phyloP scores from a whole-genome alignment of 306 rosid genomes.

The Sphenostylis stenocarpa region DNA sequence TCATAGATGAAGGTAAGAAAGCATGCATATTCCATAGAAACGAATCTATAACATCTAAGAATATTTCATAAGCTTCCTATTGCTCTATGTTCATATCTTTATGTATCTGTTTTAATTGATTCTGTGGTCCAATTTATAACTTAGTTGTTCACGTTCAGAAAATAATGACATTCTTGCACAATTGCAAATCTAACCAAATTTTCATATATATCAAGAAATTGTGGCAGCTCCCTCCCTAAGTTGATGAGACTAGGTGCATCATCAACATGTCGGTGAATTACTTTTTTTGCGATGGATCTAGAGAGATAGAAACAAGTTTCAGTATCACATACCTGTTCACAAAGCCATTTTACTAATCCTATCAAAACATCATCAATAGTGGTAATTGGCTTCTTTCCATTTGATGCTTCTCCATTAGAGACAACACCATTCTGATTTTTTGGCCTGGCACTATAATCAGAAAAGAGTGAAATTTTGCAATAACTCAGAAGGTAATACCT shows the following conservation, averaged over 20 bases:
- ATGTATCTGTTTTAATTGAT: background rate
- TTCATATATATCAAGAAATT: background rate
- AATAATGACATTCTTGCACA: background rate
- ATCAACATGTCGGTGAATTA: background rate
- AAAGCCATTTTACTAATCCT: conserved; percentile 95
- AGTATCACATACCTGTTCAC: conserved; percentile 75
- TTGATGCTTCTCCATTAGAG: conserved; percentile 73
- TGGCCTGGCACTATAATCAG: conserved; percentile 69
- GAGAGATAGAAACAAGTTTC: conserved; percentile 19
- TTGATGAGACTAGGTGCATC: background rate
- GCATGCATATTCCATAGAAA: background rate
- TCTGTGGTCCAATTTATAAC: background rate
- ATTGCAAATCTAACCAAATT: conserved; percentile 10
- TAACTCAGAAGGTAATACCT: conserved; percentile 19
- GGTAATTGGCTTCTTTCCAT: conserved; percentile 62
- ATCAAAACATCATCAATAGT: conserved; percentile 80
- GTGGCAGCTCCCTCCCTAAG: conserved; percentile 19
- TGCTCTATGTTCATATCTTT: background rate
- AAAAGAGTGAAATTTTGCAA: conserved; percentile 16
- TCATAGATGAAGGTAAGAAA: conserved; percentile 14
- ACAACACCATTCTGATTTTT: conserved; percentile 54
- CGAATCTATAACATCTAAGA: background rate
- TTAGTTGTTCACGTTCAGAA: conserved; percentile 18
- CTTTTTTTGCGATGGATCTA: background rate
- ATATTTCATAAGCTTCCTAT: background rate